A percentile compares a stretch with the other conserved stretches of the same genome.
phyloP scores from a whole-genome alignment of 78 protist species.

The Dictyostelium capitatum region DNA sequence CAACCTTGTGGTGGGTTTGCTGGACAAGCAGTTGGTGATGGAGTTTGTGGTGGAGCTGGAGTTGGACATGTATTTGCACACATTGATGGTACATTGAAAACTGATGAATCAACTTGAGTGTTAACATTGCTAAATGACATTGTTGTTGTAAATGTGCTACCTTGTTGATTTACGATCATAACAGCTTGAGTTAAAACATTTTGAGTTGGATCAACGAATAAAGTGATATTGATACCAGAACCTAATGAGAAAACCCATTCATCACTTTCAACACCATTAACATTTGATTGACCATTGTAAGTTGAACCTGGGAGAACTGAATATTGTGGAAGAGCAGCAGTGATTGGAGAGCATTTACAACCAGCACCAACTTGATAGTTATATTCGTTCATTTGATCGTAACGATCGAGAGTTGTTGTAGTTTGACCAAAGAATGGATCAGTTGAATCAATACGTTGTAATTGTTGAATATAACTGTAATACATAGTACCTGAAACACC shows the following conservation, averaged over 20 bases:
- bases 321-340: neutral
- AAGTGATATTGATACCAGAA: neutral
- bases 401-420: constrained; percentile 16
- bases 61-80: neutral
- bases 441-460: constrained; percentile 18
- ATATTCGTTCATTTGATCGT: constrained; percentile 9
- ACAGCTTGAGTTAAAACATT: neutral
- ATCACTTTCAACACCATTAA: constrained; percentile 22
- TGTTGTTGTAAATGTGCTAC: neutral
- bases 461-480: neutral
- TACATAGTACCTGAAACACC: neutral
- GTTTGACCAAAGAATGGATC: constrained; percentile 20
- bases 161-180: constrained; percentile 3
- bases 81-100: constrained; percentile 19
- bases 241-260: neutral
- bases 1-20: constrained; percentile 60
- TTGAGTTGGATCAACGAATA: neutral
- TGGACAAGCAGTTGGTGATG: constrained; percentile 48
- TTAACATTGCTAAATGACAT: constrained; percentile 2
- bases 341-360: constrained; percentile 11
- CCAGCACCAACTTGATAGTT: neutral
- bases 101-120: neutral
- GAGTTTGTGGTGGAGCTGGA: constrained; percentile 54
- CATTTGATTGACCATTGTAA: neutral
- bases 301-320: constrained; percentile 37